Conservation (phyloP, 2,329 filamentous ascomycete species). For the Talaromyces sp. region DNA sequence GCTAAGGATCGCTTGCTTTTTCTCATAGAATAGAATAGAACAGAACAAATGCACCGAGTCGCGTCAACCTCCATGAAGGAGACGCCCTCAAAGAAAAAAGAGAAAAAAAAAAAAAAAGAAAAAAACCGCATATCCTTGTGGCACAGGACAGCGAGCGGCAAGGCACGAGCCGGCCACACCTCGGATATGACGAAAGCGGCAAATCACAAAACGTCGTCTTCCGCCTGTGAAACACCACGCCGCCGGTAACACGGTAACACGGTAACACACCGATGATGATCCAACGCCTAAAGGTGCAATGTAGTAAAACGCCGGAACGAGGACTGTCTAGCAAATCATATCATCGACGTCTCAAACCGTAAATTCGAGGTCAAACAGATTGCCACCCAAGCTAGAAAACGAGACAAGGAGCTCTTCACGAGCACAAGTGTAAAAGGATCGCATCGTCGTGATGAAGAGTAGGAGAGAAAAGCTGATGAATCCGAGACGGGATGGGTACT, state of each 20-base stretch:
- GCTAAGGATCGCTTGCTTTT: background rate
- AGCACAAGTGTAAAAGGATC: background rate
- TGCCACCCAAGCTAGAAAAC: conserved; percentile 17
- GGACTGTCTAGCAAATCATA: conserved; percentile 10
- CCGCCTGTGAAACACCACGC: conserved; percentile 9
- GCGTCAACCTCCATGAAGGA: background rate
- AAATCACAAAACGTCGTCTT: conserved; percentile 13
- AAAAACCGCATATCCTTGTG: background rate
- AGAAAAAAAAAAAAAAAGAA: background rate
- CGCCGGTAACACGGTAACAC: conserved; percentile 7
- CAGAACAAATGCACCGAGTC: background rate
- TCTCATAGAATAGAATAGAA: background rate
- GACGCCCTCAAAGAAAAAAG: no score
- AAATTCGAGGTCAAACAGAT: conserved; percentile 14
- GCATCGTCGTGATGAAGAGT: background rate
- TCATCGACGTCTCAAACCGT: conserved; percentile 4
- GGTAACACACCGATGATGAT: conserved; percentile 11
- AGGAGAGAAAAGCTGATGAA: background rate
- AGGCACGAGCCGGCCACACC: background rate
- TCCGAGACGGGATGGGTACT: background rate
- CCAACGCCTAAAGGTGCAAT: conserved; percentile 19
- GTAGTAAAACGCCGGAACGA: conserved; percentile 16
- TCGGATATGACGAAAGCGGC: conserved; percentile 16
- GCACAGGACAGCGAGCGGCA: background rate
- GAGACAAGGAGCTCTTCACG: background rate